A percentile compares a stretch with the other conserved stretches of the same genome.
These are phyloP conservation scores for Penicillium sp. DNA, from an alignment of 2,329 filamentous ascomycete genomes.

Conservation along the genomic window DNA sequence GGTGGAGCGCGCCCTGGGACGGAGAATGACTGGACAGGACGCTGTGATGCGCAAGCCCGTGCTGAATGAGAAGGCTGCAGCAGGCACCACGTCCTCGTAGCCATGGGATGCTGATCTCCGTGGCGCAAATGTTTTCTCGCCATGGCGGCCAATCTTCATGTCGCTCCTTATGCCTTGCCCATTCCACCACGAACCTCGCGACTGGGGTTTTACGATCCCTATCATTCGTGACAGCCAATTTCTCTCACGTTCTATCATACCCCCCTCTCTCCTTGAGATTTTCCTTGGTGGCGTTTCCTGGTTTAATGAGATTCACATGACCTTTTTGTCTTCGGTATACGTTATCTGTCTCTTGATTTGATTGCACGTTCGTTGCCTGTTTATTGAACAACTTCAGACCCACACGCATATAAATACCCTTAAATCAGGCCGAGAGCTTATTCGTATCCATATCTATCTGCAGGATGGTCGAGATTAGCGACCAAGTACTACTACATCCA, in stretches of 20 bases:
- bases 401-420: too few relatives aligned
- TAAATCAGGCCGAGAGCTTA: too few relatives aligned
- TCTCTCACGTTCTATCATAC: slow-evolving; percentile 24
- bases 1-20: slow-evolving; percentile 79
- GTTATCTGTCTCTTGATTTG: slow-evolving; percentile 1
- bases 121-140: too few relatives aligned
- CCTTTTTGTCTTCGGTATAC: slow-evolving; percentile 5
- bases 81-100: slow-evolving; percentile 19
- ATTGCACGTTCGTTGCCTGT: too few relatives aligned
- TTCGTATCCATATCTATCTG: too few relatives aligned
- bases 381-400: too few relatives aligned
- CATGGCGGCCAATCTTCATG: too few relatives aligned
- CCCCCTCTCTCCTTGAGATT: slow-evolving; percentile 11
- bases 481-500: too few relatives aligned
- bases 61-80: slow-evolving; percentile 39
- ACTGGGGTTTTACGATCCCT: slow-evolving; percentile 13
- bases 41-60: slow-evolving; percentile 69
- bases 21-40: slow-evolving; percentile 84
- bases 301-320: slow-evolving; percentile 12
- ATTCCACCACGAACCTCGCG: too few relatives aligned
- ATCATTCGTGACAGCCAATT: slow-evolving; percentile 1
- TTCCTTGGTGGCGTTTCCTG: slow-evolving; percentile 4
- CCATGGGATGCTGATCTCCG: too few relatives aligned
- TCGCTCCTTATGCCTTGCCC: too few relatives aligned
- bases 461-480: too few relatives aligned